Evolutionary conservation across 352 stramenopile species (phyloP).

Genomic region (Pythium guiyangense): DNA sequence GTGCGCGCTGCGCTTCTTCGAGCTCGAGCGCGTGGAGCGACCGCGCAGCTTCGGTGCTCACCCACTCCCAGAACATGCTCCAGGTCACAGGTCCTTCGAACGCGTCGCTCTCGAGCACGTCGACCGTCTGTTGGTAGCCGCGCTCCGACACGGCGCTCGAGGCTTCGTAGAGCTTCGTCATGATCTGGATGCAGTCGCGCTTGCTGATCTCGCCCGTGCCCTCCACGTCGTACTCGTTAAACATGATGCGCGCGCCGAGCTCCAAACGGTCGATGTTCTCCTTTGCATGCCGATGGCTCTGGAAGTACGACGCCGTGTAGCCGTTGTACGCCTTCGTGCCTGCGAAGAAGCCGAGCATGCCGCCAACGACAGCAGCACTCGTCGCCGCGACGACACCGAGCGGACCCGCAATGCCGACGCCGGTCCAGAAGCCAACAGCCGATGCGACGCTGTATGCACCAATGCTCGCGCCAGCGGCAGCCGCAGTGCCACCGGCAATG

Average conservation of each 20-base stretch:
- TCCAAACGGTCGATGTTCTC: conserved; percentile 85
- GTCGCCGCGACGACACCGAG: conserved; percentile 76
- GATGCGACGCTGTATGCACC: conserved; percentile 73
- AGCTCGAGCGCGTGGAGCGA: conserved; percentile 65
- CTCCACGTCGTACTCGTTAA: conserved; percentile 75
- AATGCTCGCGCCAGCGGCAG: conserved; percentile 70
- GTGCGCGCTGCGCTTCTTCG: conserved; percentile 40
- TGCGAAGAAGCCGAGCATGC: conserved; percentile 79
- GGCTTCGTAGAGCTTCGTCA: conserved; percentile 72
- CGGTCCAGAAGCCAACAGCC: conserved; percentile 72
- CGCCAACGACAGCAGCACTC: conserved; percentile 70
- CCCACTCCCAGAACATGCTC: conserved; percentile 86
- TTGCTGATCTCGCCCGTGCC: conserved; percentile 63
- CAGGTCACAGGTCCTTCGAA: conserved; percentile 74
- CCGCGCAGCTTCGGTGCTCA: conserved; percentile 69
- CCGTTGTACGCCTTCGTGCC: conserved; percentile 71
- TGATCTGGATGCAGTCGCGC: conserved; percentile 63
- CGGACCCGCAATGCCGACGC: conserved; percentile 70
- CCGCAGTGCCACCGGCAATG: conserved; percentile 67
- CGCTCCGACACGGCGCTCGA: conserved; percentile 63
- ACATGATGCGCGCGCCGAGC: conserved; percentile 74
- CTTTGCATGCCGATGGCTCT: conserved; percentile 67
- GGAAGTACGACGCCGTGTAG: conserved; percentile 73
- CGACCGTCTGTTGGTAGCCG: conserved; percentile 53
- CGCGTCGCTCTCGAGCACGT: conserved; percentile 46